phyloP scores from a whole-genome alignment of 192 early-diverging fungal species.

The Entophlyctis luteolus region DNA sequence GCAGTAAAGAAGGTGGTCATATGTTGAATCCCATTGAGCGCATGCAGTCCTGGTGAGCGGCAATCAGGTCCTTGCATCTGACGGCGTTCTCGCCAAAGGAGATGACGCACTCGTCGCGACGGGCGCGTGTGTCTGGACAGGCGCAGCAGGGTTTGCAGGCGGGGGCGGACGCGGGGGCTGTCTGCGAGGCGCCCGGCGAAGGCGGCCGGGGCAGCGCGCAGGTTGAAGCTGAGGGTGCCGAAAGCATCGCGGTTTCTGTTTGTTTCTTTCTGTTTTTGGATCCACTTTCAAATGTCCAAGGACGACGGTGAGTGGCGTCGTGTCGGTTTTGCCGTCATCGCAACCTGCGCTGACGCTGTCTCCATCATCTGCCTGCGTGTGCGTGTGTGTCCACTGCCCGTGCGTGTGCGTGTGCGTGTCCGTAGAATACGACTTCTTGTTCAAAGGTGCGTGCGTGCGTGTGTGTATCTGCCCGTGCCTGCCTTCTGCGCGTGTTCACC shows the following conservation, averaged over 20 bases:
- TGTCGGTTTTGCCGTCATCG: not conserved
- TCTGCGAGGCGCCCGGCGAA: not conserved
- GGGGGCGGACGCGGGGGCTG: slow-evolving; percentile 20
- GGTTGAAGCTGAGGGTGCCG: no score
- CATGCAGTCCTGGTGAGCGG: slow-evolving; percentile 86
- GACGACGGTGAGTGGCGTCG: slow-evolving; percentile 19
- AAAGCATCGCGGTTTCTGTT: no score
- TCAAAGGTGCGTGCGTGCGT: slow-evolving; percentile 34
- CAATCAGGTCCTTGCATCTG: slow-evolving; percentile 82
- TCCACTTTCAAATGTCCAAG: slow-evolving; percentile 10
- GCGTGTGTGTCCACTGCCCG: not conserved
- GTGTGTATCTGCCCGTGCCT: not conserved
- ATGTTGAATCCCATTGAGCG: slow-evolving; percentile 92
- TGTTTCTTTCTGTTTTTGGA: no score
- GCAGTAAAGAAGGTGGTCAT: no score
- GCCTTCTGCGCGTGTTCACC: not conserved
- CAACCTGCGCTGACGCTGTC: not conserved
- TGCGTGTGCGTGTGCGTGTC: no score
- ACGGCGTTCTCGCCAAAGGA: slow-evolving; percentile 70
- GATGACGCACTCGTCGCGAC: slow-evolving; percentile 84
- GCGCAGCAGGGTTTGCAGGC: slow-evolving; percentile 91
- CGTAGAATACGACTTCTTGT: slow-evolving; percentile 45
- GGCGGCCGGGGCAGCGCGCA: no score
- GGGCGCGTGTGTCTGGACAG: slow-evolving; percentile 91
- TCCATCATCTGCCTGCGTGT: not conserved